Base-by-base conservation (phyloP, 441 rosid genomes). In the Rhodomyrtus psidioides region DNA sequence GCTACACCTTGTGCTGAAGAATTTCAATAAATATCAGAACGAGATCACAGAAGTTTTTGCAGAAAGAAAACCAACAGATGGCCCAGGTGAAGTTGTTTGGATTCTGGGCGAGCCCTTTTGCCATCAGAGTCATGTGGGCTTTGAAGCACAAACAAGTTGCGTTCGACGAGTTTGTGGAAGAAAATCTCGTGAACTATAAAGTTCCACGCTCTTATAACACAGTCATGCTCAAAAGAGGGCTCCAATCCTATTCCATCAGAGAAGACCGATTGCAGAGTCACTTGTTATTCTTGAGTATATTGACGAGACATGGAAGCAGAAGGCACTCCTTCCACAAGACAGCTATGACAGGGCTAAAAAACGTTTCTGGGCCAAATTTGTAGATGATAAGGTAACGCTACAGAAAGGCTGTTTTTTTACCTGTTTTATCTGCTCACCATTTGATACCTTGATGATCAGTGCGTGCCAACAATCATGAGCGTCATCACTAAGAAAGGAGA, bases 101-200 rank as follows among this genome's bases (percentile, higher is more conserved):
- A 12, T 76, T 83, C 19, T 89, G 89, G 91, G 88, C 81, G 19
- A 88, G 90, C 84, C 86, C 90, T 55, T 54, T 19, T 55, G 59
- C 81, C 58, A 39, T 85, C 6, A 81, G 42, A 62, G 83, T 87
- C 6, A 27, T 60, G 16, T 83, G 87, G 84, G 89, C 83, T 53
- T 23, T 85, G 81, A 87, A 90, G 82, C 86, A 87, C 42, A 84
- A 88, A 82, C 82, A 54, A 26, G 16, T 88, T 6, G 60, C 16
- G 4, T 85, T 83, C 4, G 85, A 85, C 53, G 81, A 81, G 7
- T 17, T 84, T 3, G 90, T 85, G 85, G 89, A 84, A 58, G 74
- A 90, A 74, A 55, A 83, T 10, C 53, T 83, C 8, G 84, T 76
- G 55, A 82, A 62, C 75, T 17, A 84, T 81, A 82, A n/a, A n/a